A percentile compares a stretch with the other conserved stretches of the same genome.
phyloP scores from a whole-genome alignment of 2,329 filamentous ascomycete genomes.

The Sphaerulina vaccinii region DNA sequence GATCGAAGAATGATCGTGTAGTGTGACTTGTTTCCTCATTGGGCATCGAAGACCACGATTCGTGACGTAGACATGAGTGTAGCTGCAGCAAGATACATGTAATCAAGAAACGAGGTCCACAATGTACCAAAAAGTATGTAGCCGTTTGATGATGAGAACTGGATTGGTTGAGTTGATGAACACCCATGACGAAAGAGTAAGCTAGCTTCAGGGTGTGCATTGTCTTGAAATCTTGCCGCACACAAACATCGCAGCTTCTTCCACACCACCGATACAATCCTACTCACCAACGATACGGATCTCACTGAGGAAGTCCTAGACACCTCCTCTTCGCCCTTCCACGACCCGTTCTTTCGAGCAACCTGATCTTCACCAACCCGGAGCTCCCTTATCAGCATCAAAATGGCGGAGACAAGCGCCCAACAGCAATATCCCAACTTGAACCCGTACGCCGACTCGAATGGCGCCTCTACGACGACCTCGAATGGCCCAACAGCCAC shows the following conservation, averaged over 20 bases:
- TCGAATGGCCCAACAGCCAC: constrained; percentile 8
- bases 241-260: no score
- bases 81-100: background rate
- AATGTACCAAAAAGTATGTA: no score
- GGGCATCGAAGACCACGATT: background rate
- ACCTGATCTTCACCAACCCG: background rate
- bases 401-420: constrained; percentile 27
- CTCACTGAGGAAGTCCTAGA: no score
- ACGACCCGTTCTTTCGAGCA: background rate
- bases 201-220: no score
- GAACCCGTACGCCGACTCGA: constrained; percentile 31
- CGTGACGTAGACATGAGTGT: background rate
- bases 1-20: constrained; percentile 10
- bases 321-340: background rate
- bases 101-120: constrained; percentile 1
- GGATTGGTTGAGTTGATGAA: background rate
- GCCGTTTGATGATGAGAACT: background rate
- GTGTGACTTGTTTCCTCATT: constrained; percentile 13
- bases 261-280: no score
- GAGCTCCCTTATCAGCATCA: constrained; percentile 8
- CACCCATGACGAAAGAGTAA: background rate
- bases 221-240: no score
- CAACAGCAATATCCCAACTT: constrained; percentile 37
- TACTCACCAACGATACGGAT: no score
- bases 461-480: constrained; percentile 7